phyloP scores from a whole-genome alignment of 148 eudicot species.

The Cornus controversa region DNA sequence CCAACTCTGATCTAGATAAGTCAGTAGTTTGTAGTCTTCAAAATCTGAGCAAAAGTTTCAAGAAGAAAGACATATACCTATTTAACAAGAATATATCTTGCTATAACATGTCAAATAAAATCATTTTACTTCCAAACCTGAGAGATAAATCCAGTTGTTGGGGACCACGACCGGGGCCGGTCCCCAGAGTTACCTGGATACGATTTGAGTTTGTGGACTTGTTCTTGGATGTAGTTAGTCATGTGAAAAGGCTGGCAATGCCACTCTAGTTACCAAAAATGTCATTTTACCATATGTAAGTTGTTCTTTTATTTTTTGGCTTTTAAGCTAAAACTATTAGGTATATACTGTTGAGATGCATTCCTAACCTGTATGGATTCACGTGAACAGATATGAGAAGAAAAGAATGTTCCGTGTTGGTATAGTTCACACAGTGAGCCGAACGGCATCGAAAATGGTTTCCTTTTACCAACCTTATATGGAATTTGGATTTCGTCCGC shows the following conservation, averaged over 20 bases:
- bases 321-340: background rate
- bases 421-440: conserved; percentile 6
- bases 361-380: conserved; percentile 1
- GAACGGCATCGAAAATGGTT: conserved; percentile 18
- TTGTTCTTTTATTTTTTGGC: background rate
- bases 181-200: too few relatives aligned
- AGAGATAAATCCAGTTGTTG: too few relatives aligned
- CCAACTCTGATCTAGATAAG: background rate
- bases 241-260: too few relatives aligned
- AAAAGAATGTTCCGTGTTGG: conserved; percentile 14
- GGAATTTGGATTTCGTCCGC: conserved; percentile 12
- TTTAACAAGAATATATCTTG: too few relatives aligned
- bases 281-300: background rate
- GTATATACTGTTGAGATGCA: background rate
- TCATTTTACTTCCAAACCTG: too few relatives aligned
- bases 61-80: background rate
- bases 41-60: background rate
- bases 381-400: conserved; percentile 14
- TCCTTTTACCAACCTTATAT: conserved; percentile 7
- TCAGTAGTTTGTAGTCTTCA: background rate
- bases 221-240: too few relatives aligned
- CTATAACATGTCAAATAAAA: background rate
- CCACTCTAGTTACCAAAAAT: too few relatives aligned
- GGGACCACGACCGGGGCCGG: too few relatives aligned
- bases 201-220: too few relatives aligned